Conservation (phyloP, 176 grass and related monocot genomes). For the Ensete ventricosum region DNA sequence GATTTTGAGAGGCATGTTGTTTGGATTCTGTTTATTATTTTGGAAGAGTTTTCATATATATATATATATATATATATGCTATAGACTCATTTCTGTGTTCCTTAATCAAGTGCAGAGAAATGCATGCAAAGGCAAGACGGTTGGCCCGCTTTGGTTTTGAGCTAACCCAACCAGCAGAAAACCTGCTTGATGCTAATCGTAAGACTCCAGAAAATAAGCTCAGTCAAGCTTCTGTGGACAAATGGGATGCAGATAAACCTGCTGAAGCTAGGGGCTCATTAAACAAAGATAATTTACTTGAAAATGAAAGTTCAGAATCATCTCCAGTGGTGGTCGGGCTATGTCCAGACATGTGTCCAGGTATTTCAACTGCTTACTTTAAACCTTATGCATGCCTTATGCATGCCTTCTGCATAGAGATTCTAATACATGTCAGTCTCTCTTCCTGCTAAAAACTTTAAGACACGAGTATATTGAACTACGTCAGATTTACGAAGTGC, state of each 20-base stretch:
- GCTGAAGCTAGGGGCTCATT: not conserved
- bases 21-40: not conserved
- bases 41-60: not conserved
- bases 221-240: slow-evolving; percentile 29
- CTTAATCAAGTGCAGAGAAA: slow-evolving; percentile 44
- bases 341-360: slow-evolving; percentile 95
- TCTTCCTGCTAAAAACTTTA: slow-evolving; percentile 1
- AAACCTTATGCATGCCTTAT: not conserved
- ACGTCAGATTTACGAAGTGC: not conserved
- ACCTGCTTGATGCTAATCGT: slow-evolving; percentile 31
- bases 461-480: not conserved
- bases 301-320: slow-evolving; percentile 39
- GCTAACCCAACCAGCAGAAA: slow-evolving; percentile 53
- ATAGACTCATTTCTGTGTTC: not conserved
- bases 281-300: slow-evolving; percentile 26
- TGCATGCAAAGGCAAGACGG: slow-evolving; percentile 74
- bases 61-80: not conserved
- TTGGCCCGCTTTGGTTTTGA: slow-evolving; percentile 71
- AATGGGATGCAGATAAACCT: slow-evolving; percentile 11
- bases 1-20: slow-evolving; percentile 31
- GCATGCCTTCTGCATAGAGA: not conserved
- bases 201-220: slow-evolving; percentile 35
- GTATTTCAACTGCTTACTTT: slow-evolving; percentile 16
- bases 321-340: slow-evolving; percentile 51
- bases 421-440: not conserved